Conservation (phyloP, 108 stramenopile genomes). For the Aurantiochytrium sp. region DNA sequence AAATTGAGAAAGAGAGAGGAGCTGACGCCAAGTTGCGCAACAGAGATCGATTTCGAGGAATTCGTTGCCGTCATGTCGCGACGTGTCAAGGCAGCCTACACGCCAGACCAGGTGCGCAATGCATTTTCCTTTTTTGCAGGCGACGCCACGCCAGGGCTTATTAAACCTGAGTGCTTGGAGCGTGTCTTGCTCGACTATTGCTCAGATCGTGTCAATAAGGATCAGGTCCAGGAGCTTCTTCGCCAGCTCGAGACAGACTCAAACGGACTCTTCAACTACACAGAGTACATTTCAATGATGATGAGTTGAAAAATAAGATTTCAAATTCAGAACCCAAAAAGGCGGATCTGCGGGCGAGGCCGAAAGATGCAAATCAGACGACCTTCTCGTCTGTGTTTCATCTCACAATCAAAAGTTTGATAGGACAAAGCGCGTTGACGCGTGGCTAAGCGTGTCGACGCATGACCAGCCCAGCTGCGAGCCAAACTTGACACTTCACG, state of each 20-base stretch:
- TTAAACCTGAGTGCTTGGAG: slow-evolving; percentile 42
- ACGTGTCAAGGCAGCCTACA: slow-evolving; percentile 55
- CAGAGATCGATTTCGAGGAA: slow-evolving; percentile 58
- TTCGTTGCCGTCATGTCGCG: slow-evolving; percentile 44
- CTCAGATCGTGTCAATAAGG: slow-evolving; percentile 47
- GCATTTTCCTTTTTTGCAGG: slow-evolving; percentile 59
- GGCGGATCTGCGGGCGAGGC: no score
- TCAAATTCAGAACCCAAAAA: no score
- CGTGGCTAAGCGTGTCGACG: no score
- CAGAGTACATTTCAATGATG: slow-evolving; percentile 61
- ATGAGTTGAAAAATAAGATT: background rate
- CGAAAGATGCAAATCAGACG: no score
- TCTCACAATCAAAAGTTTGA: no score
- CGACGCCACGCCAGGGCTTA: slow-evolving; percentile 36
- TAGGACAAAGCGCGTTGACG: no score
- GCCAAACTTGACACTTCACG: no score
- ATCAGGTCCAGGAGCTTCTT: slow-evolving; percentile 54
- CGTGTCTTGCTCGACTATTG: slow-evolving; percentile 50
- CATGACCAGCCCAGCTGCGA: no score
- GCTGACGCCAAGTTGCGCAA: no score
- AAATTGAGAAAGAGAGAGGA: no score
- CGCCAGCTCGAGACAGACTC: slow-evolving; percentile 55
- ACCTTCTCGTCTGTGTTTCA: no score
- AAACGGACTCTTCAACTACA: slow-evolving; percentile 53
- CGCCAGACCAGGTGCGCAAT: slow-evolving; percentile 51